Conservation (phyloP, 2,329 filamentous ascomycete species). For the Coniella vitis region DNA sequence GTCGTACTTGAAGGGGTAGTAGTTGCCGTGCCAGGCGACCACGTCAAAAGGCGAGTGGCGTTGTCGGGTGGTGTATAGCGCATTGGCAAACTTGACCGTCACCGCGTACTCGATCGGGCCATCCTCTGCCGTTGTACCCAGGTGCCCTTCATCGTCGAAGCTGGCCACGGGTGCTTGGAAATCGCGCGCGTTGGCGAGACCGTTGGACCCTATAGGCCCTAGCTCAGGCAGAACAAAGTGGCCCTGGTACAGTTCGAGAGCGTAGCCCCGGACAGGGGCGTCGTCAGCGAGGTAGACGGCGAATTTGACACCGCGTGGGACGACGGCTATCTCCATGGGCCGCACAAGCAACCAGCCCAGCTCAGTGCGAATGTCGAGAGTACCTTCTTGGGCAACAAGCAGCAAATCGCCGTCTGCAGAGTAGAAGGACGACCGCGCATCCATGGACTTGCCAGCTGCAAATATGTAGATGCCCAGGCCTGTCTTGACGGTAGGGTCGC, state of each 20-base stretch:
- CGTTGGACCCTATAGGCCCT: conserved; percentile 66
- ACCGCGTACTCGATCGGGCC: conserved; percentile 38
- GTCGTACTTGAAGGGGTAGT: conserved; percentile 78
- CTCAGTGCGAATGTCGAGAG: conserved; percentile 70
- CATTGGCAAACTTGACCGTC: conserved; percentile 59
- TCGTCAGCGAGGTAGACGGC: conserved; percentile 59
- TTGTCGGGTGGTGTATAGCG: conserved; percentile 59
- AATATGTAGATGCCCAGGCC: conserved; percentile 78
- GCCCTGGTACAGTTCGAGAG: conserved; percentile 66
- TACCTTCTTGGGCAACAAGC: conserved; percentile 68
- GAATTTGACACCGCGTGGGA: conserved; percentile 69
- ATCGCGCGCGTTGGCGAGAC: conserved; percentile 68
- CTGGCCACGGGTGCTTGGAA: conserved; percentile 66
- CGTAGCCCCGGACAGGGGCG: conserved; percentile 59
- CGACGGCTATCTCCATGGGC: conserved; percentile 70
- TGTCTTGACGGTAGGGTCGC: conserved; percentile 70
- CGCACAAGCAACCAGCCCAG: conserved; percentile 68
- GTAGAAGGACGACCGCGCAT: conserved; percentile 70
- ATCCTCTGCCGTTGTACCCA: conserved; percentile 31
- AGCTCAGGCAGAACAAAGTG: conserved; percentile 67
- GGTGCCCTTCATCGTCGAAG: conserved; percentile 51
- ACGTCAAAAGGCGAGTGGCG: conserved; percentile 71
- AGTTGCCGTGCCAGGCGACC: conserved; percentile 74
- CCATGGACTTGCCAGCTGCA: conserved; percentile 73
- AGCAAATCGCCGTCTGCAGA: conserved; percentile 75